Evolutionary conservation across 179 eudicot genomes (phyloP).

Genomic region (Beta corolliflora): DNA sequence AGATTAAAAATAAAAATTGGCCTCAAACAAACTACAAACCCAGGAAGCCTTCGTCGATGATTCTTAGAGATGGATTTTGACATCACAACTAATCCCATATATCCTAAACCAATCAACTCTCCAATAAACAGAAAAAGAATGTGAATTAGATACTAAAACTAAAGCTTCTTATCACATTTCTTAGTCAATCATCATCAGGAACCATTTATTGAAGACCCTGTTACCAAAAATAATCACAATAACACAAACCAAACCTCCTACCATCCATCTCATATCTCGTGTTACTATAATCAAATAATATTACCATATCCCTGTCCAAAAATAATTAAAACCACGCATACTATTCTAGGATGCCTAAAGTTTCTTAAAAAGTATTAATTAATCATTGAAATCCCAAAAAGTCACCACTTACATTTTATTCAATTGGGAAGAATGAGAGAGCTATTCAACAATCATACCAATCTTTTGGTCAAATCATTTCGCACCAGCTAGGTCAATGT

Average conservation of each 20-base stretch:
- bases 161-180: background rate
- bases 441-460: background rate
- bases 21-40: background rate
- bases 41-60: background rate
- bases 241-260: conserved; percentile 7
- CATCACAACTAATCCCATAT: background rate
- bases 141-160: background rate
- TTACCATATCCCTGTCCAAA: background rate
- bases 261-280: background rate
- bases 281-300: background rate
- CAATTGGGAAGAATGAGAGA: background rate
- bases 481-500: background rate
- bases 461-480: background rate
- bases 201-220: background rate
- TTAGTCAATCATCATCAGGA: background rate
- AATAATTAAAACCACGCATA: background rate
- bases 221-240: background rate
- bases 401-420: background rate
- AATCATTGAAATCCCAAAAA: background rate
- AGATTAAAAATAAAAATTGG: background rate
- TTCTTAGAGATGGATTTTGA: background rate
- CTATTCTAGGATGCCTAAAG: background rate
- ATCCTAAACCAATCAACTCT: background rate
- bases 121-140: background rate
- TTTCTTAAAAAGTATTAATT: background rate